Evolutionary conservation across 2,329 filamentous ascomycete species (phyloP).

Genomic region (Pestalotiopsis sp.): DNA sequence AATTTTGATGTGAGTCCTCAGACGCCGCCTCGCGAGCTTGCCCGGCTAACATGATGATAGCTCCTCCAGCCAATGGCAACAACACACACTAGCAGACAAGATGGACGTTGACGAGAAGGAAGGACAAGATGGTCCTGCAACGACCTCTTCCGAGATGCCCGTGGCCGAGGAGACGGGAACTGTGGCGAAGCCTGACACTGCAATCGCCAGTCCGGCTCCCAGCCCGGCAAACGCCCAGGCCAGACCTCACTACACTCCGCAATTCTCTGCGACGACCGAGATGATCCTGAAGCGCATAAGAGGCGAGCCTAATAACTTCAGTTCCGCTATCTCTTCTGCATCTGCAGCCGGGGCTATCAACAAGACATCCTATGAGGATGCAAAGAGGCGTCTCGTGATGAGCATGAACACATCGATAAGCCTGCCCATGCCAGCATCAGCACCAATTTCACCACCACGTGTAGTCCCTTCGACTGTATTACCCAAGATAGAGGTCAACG

Average conservation of each 20-base stretch:
- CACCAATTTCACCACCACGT: constrained; percentile 14
- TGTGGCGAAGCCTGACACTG: background rate
- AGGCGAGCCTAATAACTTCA: constrained; percentile 35
- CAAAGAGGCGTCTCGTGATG: constrained; percentile 41
- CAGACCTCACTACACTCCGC: constrained; percentile 32
- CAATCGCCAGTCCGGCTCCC: constrained; percentile 5
- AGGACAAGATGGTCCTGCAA: background rate
- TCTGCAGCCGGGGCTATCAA: constrained; percentile 35
- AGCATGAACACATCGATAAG: constrained; percentile 42
- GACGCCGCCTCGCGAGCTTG: background rate
- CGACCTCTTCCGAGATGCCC: background rate
- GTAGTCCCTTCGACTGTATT: constrained; percentile 13
- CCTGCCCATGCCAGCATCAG: constrained; percentile 35
- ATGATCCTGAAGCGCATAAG: constrained; percentile 43
- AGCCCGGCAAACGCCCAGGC: constrained; percentile 25
- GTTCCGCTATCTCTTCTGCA: constrained; percentile 35
- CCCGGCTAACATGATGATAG: background rate
- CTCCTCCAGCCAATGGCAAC: background rate
- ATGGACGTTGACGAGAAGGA: background rate
- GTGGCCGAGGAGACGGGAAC: background rate
- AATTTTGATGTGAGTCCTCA: background rate
- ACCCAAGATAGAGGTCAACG: background rate
- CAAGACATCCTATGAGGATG: constrained; percentile 39
- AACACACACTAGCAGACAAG: background rate
- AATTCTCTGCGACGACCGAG: constrained; percentile 39